Evolutionary conservation across 805 yeast species (phyloP).

Genomic region (Yarrowia keelungensis): DNA sequence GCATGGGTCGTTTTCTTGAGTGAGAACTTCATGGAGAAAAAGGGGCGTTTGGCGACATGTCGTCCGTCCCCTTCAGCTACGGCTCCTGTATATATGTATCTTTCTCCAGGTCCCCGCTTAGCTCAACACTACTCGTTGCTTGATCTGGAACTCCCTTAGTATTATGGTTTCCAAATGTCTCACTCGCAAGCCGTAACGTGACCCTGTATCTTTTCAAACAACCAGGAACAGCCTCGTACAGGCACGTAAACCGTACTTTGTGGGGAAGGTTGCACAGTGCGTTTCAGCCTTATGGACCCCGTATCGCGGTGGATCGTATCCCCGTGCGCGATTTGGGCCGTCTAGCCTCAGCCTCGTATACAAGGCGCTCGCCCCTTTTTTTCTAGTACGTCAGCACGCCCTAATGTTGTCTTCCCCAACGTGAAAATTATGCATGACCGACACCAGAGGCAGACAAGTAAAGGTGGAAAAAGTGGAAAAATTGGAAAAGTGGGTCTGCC

Average conservation of each 20-base stretch:
- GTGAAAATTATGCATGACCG: constrained; percentile 18
- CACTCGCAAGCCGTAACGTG: constrained; percentile 16
- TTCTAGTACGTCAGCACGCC: not conserved
- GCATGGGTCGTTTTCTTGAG: not conserved
- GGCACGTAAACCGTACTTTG: too few relatives aligned
- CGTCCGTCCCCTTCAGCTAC: not conserved
- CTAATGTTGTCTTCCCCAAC: constrained; percentile 12
- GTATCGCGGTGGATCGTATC: too few relatives aligned
- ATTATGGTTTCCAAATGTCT: not conserved
- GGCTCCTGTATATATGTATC: not conserved
- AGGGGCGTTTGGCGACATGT: not conserved
- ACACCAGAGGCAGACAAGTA: too few relatives aligned
- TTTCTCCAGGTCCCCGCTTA: not conserved
- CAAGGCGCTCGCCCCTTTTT: constrained; percentile 1
- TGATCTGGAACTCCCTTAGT: constrained; percentile 9
- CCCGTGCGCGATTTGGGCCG: too few relatives aligned
- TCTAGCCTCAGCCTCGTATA: not conserved
- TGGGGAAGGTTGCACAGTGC: not conserved
- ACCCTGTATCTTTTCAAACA: not conserved
- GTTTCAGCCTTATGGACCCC: too few relatives aligned
- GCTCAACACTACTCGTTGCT: constrained; percentile 17
- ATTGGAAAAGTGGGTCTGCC: too few relatives aligned
- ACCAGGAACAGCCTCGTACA: constrained; percentile 5
- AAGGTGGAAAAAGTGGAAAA: too few relatives aligned
- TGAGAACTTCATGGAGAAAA: constrained; percentile 17